These are phyloP conservation scores for Pythium apleroticum DNA, from an alignment of 352 stramenopile genomes.

Conservation along the genomic window DNA sequence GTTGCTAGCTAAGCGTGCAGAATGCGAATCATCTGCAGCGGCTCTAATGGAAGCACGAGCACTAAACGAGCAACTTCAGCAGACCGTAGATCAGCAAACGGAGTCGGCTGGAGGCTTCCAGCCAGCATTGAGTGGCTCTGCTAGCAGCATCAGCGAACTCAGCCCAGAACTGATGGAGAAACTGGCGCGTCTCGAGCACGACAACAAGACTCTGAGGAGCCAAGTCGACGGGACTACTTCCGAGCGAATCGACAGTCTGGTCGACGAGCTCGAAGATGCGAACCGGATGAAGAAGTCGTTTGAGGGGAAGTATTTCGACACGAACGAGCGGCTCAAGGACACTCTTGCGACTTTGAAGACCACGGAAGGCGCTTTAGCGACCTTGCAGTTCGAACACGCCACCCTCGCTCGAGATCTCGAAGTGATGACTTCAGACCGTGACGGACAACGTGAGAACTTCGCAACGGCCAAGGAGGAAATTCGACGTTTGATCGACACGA, in stretches of 20 bases:
- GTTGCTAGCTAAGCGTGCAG: constrained; percentile 20
- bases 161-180: constrained; percentile 73
- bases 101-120: constrained; percentile 6
- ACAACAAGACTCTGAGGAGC: constrained; percentile 53
- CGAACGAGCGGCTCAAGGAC: constrained; percentile 33
- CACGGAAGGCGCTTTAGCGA: constrained; percentile 12
- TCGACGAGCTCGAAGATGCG: constrained; percentile 59
- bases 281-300: constrained; percentile 69
- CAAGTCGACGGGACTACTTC: constrained; percentile 55
- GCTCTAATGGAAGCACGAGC: constrained; percentile 40
- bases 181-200: constrained; percentile 49
- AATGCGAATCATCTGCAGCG: constrained; percentile 33
- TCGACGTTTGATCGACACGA: not conserved
- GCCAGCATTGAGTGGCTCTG: constrained; percentile 10
- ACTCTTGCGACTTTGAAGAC: constrained; percentile 14
- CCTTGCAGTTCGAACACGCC: constrained; percentile 13
- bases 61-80: constrained; percentile 56
- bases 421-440: constrained; percentile 8
- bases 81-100: constrained; percentile 31
- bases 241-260: constrained; percentile 50
- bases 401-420: constrained; percentile 15
- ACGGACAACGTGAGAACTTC: constrained; percentile 3
- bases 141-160: constrained; percentile 51
- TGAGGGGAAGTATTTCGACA: constrained; percentile 67
- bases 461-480: constrained; percentile 3